Evolutionary conservation across 2,329 filamentous ascomycete genomes (phyloP).

Genomic region (Verticillium zaregamsianum): DNA sequence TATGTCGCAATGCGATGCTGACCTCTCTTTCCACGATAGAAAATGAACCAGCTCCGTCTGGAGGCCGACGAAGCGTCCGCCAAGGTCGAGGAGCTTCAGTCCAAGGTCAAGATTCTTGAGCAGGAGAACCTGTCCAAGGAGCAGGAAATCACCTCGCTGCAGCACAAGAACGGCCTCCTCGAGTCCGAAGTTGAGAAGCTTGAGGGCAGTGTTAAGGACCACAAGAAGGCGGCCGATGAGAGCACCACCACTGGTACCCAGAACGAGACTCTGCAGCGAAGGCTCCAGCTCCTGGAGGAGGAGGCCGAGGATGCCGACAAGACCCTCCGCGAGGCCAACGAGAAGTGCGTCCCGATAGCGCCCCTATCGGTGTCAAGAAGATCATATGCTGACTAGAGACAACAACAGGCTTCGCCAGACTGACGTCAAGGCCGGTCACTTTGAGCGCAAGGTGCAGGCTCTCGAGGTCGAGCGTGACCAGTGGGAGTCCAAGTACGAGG

Average conservation of each 20-base stretch:
- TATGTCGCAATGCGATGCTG: slow-evolving; percentile 10
- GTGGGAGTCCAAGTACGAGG: slow-evolving; percentile 98
- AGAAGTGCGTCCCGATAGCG: slow-evolving; percentile 69
- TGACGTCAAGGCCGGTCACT: slow-evolving; percentile 98
- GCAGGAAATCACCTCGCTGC: slow-evolving; percentile 94
- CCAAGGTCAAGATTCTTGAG: slow-evolving; percentile 84
- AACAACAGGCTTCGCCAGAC: slow-evolving; percentile 84
- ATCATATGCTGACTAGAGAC: slow-evolving; percentile 3
- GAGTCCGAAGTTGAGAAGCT: slow-evolving; percentile 92
- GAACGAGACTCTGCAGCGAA: slow-evolving; percentile 87
- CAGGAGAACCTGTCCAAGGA: slow-evolving; percentile 95
- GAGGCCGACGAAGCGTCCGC: slow-evolving; percentile 82
- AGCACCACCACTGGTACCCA: slow-evolving; percentile 79
- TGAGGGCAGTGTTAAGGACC: slow-evolving; percentile 75
- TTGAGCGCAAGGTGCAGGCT: slow-evolving; percentile 98
- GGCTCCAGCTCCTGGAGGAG: slow-evolving; percentile 94
- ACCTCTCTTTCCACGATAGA: slow-evolving; percentile 46
- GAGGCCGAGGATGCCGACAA: slow-evolving; percentile 96
- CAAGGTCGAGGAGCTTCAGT: slow-evolving; percentile 83
- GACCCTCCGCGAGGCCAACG: slow-evolving; percentile 93
- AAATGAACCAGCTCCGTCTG: slow-evolving; percentile 91
- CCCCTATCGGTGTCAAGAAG: not conserved
- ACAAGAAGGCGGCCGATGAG: slow-evolving; percentile 82
- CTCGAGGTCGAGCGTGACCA: slow-evolving; percentile 87
- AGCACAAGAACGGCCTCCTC: slow-evolving; percentile 90